Base-by-base conservation (phyloP, 495 filamentous ascomycete genomes). In the Lentithecium fluviatile region DNA sequence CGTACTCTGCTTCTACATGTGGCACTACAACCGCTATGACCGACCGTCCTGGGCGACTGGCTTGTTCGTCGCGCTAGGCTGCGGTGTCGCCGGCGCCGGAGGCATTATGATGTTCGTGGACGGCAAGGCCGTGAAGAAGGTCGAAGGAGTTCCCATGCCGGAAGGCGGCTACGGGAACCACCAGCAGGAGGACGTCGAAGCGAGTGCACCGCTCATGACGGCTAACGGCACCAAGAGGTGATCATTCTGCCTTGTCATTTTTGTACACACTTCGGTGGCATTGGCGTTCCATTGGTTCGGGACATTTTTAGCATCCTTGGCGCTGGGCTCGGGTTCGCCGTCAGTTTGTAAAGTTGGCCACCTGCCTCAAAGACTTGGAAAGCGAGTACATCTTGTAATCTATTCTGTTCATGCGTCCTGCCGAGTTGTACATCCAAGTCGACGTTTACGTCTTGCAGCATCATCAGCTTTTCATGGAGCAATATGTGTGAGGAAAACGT, bases 31-130 rank as follows among this genome's bases (percentile, higher is more conserved):
- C 66, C 75, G 90, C 19, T 68, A 68, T 69, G 72, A 84, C 13
- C 77, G 90, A 25, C 89, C 90, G 1, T 77, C 78, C 17, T 92
- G 88, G 88, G 77, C 80, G 6, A 91, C 87, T 1, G 90, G 89
- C 0, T 67, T 87, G 8, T 86, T 93, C 67, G 85, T 94, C 2
- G 85, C 79, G 0, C 59, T 92, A 10, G 88, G 82, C 0, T 88
- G 82, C 61, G 78, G 87, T 45, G 84, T 85, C 2, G 86, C 86
- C 7, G 87, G 80, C 10, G 58, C 80, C n/a, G 89, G 82, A 12
- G 90, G 90, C 0, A 73, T 85, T 17, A 80, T 89, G 74, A 82
- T 82, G 58, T 88, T 83, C 56, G 53, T 81, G 20, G 90, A 93
- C 75, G 74, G 73, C 25, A 71, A 71, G 34, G 24, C 24, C 43